These are phyloP conservation scores for Coemansia sp. DNA, from an alignment of 371 early-diverging fungal species.

Conservation along the genomic window DNA sequence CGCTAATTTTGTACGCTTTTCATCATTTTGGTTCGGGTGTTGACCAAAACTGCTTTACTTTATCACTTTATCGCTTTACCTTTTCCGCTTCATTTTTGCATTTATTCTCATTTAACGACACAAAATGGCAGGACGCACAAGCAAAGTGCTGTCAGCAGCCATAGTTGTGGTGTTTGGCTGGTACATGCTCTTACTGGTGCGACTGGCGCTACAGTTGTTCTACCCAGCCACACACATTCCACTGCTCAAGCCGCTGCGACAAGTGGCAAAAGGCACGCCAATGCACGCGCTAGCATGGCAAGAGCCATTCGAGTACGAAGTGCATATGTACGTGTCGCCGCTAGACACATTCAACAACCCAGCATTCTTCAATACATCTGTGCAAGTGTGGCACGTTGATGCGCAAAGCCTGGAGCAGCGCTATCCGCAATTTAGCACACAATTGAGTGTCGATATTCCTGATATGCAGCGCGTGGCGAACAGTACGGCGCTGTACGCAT, in stretches of 20 bases:
- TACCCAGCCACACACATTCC: conserved; percentile 47
- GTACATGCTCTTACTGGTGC: conserved; percentile 23
- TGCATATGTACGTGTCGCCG: conserved; percentile 41
- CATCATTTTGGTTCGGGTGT: not conserved
- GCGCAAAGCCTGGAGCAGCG: conserved; percentile 31
- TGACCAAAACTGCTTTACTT: not conserved
- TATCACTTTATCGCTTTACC: not conserved
- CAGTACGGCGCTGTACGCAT: conserved; percentile 29
- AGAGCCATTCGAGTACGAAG: conserved; percentile 47
- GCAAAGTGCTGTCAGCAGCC: conserved; percentile 25
- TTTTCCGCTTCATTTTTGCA: not conserved
- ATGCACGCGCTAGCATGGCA: conserved; percentile 39
- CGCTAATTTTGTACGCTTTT: not conserved
- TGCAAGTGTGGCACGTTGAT: conserved; percentile 30
- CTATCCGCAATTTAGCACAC: conserved; percentile 8
- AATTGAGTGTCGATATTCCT: conserved; percentile 22
- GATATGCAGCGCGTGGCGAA: conserved; percentile 17
- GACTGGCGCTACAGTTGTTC: conserved; percentile 24
- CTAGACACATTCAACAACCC: conserved; percentile 9
- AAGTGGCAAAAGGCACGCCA: not conserved
- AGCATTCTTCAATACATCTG: conserved; percentile 25
- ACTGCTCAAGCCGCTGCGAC: conserved; percentile 17
- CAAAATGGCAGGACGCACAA: conserved; percentile 15
- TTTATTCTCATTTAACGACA: not conserved
- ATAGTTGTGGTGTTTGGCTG: conserved; percentile 30